phyloP scores from a whole-genome alignment of 176 grass and related monocot genomes.

The Cymbopogon citratus region DNA sequence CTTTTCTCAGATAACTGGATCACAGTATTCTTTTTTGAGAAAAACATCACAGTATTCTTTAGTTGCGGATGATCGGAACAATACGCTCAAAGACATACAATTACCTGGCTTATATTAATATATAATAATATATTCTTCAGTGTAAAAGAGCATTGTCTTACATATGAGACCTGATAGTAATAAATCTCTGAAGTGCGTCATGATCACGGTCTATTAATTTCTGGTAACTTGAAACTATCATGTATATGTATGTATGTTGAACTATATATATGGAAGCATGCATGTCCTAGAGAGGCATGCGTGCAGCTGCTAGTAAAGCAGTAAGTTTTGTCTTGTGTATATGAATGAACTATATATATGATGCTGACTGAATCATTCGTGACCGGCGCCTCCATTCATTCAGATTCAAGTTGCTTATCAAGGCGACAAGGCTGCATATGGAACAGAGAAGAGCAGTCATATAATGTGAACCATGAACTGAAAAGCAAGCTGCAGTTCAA shows the following conservation, averaged over 20 bases:
- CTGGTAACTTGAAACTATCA: not conserved
- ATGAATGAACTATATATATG: not conserved
- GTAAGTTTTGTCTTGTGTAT: not conserved
- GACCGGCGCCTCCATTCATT: not conserved
- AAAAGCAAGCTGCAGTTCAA: not conserved
- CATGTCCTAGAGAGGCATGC: not conserved
- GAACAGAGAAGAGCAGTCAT: not conserved
- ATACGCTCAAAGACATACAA: not conserved
- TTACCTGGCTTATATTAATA: not conserved
- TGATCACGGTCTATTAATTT: not conserved
- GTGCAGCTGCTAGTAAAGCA: not conserved
- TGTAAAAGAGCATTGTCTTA: not conserved
- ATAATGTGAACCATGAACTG: not conserved
- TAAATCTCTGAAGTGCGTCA: not conserved
- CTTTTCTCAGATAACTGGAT: not conserved
- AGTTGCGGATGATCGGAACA: not conserved
- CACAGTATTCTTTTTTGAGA: not conserved
- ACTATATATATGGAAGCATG: not conserved
- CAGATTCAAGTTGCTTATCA: not conserved
- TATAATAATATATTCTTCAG: not conserved
- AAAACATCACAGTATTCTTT: not conserved
- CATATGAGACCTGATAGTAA: not conserved
- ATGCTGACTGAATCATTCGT: not conserved
- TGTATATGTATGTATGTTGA: not conserved
- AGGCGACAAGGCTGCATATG: not conserved